Base-by-base conservation (phyloP, 306 rosid species). In the Quercus dentata region DNA sequence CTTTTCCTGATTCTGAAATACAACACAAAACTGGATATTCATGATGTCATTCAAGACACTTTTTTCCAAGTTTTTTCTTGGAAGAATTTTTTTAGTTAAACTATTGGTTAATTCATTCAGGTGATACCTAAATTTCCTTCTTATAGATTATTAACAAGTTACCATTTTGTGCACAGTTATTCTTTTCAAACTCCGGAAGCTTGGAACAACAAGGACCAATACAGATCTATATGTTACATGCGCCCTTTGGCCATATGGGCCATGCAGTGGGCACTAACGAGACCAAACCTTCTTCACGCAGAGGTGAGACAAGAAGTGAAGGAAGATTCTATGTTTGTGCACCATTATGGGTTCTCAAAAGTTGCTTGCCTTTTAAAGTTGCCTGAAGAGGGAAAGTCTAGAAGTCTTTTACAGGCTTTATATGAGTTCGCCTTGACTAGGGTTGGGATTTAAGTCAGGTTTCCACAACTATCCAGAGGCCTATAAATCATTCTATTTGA, bases 171-270 rank as follows among this genome's bases (percentile, higher is more conserved):
- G 82, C 13, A 78, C 90, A 94, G 98, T 44, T 94, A 90, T 82
- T 82, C 93, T 72, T 94, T 94, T 76, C 98, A 94, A 84, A 94
- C 97, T 25, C 98, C 98, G 1, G 98, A 94, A 85, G 98, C 90
- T 67, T 94, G 98, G 98, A 88, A 74, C 69, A 85, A 87, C 6
- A 67, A 77, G 0, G 97, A 79, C 76, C 89, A 80, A 84, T 94
- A 87, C 70, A 82, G 98, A 82, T 91, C 98, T 30, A 68, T 94
- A 55, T 79, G 84, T 76, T 94, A 94, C 88, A 94, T 94, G 98
- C 93, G 98, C 49, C 98, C 98, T 69, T 87, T 94, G 63, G 97
- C 97, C 31, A 94, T 94, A 83, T 94, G 98, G 98, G 94, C 98
- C 17, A 92, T 94, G 97, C 98, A 94, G 57, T 94, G 98, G 98